These are phyloP conservation scores for Tetradesmus lagerheimii DNA, from an alignment of 139 green algal genomes.

Conservation along the genomic window DNA sequence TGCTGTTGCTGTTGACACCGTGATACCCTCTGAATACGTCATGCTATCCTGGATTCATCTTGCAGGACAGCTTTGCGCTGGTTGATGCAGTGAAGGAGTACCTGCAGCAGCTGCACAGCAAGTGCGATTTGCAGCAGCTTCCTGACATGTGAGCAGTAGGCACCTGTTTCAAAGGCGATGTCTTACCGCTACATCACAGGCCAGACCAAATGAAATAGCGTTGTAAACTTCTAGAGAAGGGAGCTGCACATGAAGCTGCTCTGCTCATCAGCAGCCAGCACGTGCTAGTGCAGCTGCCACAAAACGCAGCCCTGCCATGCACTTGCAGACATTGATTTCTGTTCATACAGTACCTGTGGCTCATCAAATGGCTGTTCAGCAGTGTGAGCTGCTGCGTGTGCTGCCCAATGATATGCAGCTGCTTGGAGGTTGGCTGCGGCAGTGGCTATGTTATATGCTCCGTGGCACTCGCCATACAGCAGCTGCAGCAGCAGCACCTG, in stretches of 20 bases:
- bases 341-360: no score
- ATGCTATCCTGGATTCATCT: no score
- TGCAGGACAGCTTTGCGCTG: slow-evolving; percentile 86
- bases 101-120: neutral
- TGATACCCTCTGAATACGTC: neutral
- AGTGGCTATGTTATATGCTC: slow-evolving; percentile 90
- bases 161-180: neutral
- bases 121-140: neutral
- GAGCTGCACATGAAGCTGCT: no score
- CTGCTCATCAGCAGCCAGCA: no score
- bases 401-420: neutral
- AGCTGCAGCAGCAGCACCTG: slow-evolving; percentile 8
- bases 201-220: no score
- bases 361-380: no score
- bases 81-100: slow-evolving; percentile 68
- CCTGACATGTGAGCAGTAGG: neutral
- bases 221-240: no score
- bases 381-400: no score
- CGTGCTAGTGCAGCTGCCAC: no score
- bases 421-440: slow-evolving; percentile 86
- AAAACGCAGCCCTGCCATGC: no score
- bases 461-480: slow-evolving; percentile 71
- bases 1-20: neutral
- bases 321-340: no score
- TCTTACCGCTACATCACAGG: neutral